These are phyloP conservation scores for Gracilaria vermiculophylla DNA, from an alignment of 23 red algal species.

Conservation along the genomic window DNA sequence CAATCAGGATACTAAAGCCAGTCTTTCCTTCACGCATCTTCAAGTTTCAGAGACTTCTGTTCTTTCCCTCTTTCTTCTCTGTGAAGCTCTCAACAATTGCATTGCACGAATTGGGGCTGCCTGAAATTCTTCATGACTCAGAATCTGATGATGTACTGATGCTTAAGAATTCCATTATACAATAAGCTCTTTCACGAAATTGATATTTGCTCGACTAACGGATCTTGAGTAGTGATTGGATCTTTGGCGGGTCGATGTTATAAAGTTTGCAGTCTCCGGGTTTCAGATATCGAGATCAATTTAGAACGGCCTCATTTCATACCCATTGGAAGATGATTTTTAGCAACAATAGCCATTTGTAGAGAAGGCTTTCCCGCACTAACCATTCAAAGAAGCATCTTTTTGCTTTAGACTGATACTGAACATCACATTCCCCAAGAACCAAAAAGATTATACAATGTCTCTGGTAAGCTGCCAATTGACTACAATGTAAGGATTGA, in stretches of 20 bases:
- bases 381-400: neutral
- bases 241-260: neutral
- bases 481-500: too few species aligned
- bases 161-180: too few species aligned
- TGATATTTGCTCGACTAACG: too few species aligned
- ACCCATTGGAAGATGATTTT: neutral
- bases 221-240: neutral
- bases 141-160: too few species aligned
- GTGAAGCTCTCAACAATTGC: too few species aligned
- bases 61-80: too few species aligned
- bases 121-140: too few species aligned
- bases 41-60: too few species aligned
- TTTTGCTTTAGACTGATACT: neutral
- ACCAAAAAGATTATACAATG: neutral
- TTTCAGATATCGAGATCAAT: neutral
- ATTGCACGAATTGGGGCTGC: too few species aligned
- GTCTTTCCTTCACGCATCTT: too few species aligned
- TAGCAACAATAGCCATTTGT: neutral
- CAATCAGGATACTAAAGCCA: too few species aligned
- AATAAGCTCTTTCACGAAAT: too few species aligned
- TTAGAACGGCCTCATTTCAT: neutral
- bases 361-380: neutral
- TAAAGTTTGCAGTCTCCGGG: neutral
- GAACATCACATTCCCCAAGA: neutral
- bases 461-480: neutral